Percentiles rank a stretch among this genome's conserved stretches.
Conservation (phyloP, 805 yeast genomes). For the Metschnikowia koreensis region DNA sequence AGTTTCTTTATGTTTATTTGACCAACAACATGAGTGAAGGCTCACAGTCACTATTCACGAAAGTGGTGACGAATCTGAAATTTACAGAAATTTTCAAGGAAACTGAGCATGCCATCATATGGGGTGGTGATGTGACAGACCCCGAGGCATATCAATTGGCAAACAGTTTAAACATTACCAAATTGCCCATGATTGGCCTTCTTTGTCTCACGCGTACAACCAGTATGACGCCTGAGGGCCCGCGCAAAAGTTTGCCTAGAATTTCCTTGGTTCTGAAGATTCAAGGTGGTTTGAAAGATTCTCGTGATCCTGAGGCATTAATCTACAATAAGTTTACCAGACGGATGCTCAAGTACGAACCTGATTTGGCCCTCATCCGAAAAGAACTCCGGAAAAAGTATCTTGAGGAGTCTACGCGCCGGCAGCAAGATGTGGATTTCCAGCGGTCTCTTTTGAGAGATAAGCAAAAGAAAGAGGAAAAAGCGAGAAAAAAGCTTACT, state of each 20-base stretch:
- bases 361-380: conserved; percentile 58
- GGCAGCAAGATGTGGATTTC: conserved; percentile 77
- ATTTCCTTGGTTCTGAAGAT: conserved; percentile 59
- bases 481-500: conserved; percentile 28
- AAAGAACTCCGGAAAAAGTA: conserved; percentile 62
- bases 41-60: conserved; percentile 49
- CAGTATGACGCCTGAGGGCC: conserved; percentile 55
- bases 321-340: conserved; percentile 41
- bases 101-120: conserved; percentile 57
- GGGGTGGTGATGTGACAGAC: conserved; percentile 87
- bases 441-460: conserved; percentile 69
- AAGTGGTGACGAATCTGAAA: conserved; percentile 50
- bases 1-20: conserved; percentile 70
- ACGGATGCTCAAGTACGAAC: conserved; percentile 56
- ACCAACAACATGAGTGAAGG: conserved; percentile 73
- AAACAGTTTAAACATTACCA: conserved; percentile 64
- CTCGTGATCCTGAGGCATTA: conserved; percentile 31
- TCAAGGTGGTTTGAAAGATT: conserved; percentile 57
- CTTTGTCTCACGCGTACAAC: conserved; percentile 63
- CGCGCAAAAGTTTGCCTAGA: conserved; percentile 51
- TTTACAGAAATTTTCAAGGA: conserved; percentile 41
- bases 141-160: conserved; percentile 85
- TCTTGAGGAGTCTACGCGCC: conserved; percentile 53
- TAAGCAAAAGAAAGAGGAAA: conserved; percentile 44
- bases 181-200: conserved; percentile 80